Base-by-base conservation (phyloP, 2,329 filamentous ascomycete genomes). In the Thielaviopsis punctulata region DNA sequence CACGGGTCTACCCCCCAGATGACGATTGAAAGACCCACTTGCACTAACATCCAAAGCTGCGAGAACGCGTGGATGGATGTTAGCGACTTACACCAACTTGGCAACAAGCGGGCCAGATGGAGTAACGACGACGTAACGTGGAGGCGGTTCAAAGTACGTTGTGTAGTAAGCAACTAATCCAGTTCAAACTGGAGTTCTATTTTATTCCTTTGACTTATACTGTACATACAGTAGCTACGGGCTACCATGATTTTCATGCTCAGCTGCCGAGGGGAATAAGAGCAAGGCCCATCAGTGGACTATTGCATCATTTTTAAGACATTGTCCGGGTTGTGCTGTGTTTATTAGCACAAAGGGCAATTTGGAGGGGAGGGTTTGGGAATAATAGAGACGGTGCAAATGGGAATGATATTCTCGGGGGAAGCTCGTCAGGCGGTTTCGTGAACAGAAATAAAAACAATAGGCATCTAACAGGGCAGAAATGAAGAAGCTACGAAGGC, bases 11-110 rank as follows among this genome's bases (percentile, higher is more conserved):
- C 33, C 3, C 13, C 33, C 33, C n/a, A n/a, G 18, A 39, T 39
- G 33, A 39, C 33, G 33, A 39, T 12, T n/a, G 33, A 39, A 15
- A 5, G 33, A 39, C 33, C 33, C 33, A 39, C 33, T 15, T 39
- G 13, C 33, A 39, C 33, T 39, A 41, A 41, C 36, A 41, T 15
- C 18, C 5, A 18, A 33, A 5, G n/a, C 25, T 12, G 13, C 18
- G 15, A 33, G 1, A 12, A 19, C 21, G 15, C 45, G 33, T 48
- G 24, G 3, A 21, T 6, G 7, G 9, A 9, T 27, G 45, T 48
- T 48, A 48, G 45, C 30, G 45, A 48, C 45, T 48, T 48, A 48
- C 45, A 48, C 45, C 45, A 19, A 18, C 4, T n/a, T 30, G 9
- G n/a, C 3, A 21, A 10, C 45, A n/a, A n/a, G 25, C 24, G n/a